These are phyloP conservation scores for Crithidia bombi DNA, from an alignment of 208 protist species.

Conservation along the genomic window DNA sequence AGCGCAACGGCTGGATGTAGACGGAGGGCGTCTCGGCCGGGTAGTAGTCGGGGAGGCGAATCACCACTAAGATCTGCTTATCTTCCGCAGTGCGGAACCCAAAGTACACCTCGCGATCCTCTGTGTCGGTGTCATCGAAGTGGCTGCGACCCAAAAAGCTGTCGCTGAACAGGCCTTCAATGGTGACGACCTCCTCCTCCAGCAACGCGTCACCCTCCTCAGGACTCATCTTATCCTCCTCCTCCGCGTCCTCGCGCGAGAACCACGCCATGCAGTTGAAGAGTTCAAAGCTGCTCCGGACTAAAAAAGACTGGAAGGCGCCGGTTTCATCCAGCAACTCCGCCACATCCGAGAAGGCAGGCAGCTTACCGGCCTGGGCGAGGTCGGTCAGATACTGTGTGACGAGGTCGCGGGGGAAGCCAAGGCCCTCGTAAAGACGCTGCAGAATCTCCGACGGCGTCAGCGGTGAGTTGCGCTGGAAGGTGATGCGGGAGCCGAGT, in stretches of 20 bases:
- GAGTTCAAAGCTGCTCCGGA: slow-evolving; percentile 80
- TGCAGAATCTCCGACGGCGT: slow-evolving; percentile 77
- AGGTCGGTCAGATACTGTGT: slow-evolving; percentile 82
- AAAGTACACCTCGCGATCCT: slow-evolving; percentile 74
- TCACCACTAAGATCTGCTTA: slow-evolving; percentile 51
- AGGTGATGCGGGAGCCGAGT: slow-evolving; percentile 57
- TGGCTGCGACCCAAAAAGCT: slow-evolving; percentile 59
- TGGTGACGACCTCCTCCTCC: slow-evolving; percentile 69
- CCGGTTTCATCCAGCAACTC: slow-evolving; percentile 71
- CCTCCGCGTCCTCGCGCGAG: slow-evolving; percentile 47
- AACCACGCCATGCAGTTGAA: slow-evolving; percentile 88
- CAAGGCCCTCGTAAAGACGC: slow-evolving; percentile 81
- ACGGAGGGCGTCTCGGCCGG: slow-evolving; percentile 74
- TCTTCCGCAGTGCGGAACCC: slow-evolving; percentile 58
- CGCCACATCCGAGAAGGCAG: slow-evolving; percentile 57
- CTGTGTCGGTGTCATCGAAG: slow-evolving; percentile 62
- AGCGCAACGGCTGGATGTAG: slow-evolving; percentile 58
- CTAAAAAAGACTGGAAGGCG: slow-evolving; percentile 76
- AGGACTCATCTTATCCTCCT: slow-evolving; percentile 21
- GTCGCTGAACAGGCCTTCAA: slow-evolving; percentile 73
- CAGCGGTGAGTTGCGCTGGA: slow-evolving; percentile 81
- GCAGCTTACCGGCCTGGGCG: slow-evolving; percentile 46
- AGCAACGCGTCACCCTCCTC: slow-evolving; percentile 71
- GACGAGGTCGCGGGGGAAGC: slow-evolving; percentile 84
- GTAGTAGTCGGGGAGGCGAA: slow-evolving; percentile 82